A percentile compares a stretch with the other conserved stretches of the same genome.
phyloP scores from a whole-genome alignment of 441 rosid species.

The Mallotus repandus region DNA sequence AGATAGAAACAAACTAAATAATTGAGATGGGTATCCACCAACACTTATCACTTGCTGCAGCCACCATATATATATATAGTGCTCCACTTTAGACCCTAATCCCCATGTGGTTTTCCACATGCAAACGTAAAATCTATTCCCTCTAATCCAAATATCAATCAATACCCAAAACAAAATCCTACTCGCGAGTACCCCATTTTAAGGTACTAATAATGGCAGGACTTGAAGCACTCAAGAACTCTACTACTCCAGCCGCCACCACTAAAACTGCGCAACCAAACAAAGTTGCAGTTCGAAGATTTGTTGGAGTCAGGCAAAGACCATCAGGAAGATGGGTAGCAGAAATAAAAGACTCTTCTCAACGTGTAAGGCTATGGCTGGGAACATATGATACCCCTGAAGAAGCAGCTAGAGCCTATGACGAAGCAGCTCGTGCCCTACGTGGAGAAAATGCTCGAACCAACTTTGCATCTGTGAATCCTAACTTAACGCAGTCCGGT shows the following conservation, averaged over 20 bases:
- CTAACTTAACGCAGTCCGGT: constrained; percentile 13
- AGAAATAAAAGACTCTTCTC: constrained; percentile 86
- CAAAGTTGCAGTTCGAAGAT: constrained; percentile 36
- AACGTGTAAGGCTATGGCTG: constrained; percentile 75
- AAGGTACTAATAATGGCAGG: constrained; percentile 33
- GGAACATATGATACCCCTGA: constrained; percentile 78
- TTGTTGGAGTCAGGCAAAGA: constrained; percentile 71
- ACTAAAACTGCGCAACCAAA: constrained; percentile 16
- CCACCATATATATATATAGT: constrained; percentile 12
- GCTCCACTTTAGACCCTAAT: neutral
- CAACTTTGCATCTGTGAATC: constrained; percentile 37
- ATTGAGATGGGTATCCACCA: constrained; percentile 27
- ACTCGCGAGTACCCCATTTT: neutral
- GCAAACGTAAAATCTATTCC: constrained; percentile 9
- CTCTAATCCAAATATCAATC: neutral
- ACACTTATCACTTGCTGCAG: constrained; percentile 17
- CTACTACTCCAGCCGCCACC: constrained; percentile 4
- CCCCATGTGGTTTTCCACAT: constrained; percentile 19
- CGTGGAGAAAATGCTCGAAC: constrained; percentile 71
- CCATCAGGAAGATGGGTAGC: constrained; percentile 95
- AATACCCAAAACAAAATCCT: constrained; percentile 2
- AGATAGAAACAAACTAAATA: constrained; percentile 27
- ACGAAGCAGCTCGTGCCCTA: constrained; percentile 69
- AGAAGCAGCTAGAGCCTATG: constrained; percentile 72
- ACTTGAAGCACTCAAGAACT: constrained; percentile 30